Evolutionary conservation across 73 alveolate species (phyloP), one percentile per base, ranked within the genome.

Genomic region (Paramecium bursaria): DNA sequence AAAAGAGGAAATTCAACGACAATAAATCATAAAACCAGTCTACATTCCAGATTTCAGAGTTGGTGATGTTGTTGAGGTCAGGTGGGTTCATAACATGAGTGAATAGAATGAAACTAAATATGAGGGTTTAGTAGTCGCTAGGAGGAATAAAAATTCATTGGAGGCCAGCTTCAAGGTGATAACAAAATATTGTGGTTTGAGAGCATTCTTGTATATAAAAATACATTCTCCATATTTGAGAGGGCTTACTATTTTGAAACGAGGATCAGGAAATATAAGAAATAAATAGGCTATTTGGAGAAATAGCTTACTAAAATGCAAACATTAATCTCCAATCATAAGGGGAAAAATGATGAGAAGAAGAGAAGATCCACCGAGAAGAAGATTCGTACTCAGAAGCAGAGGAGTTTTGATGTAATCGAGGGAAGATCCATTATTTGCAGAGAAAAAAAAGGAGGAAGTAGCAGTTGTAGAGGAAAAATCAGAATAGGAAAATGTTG

Each of bases 211-310:
- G 82, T 39, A 42, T 67, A 25, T 67, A 39, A 67, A 67, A 67
- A 11, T 39, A 67, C 33, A 67, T 42, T 67, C 82, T 11, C 82
- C 82, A 21, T 67, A 67, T 67, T 23, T 67, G 6, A 67, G 33
- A 42, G 82, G 44, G 10, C 42, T 67, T 5, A 39, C 6, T 14
- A 31, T 67, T 35, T 47, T 67, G 9, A 67, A 39, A 4, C 33
- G 50, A 44, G 82, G 82, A 4, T 3, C 82, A 67, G 82, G 82
- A 25, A 67, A 67, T 67, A 67, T 67, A 19, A 67, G 82, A 35
- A 67, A 67, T 67, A 67, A 67, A 42, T n/a, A 31, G 9, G 57
- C 82, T 17, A 13, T 67, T 13, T 67, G 26, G 11, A 67, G 42
- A 22, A 67, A 67, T 6, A 14, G 39, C 5, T 35, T 67, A 21